Percentiles rank a stretch among this genome's conserved stretches.
Evolutionary conservation across 2,329 filamentous ascomycete genomes (phyloP).

Genomic region (Monilinia laxa): DNA sequence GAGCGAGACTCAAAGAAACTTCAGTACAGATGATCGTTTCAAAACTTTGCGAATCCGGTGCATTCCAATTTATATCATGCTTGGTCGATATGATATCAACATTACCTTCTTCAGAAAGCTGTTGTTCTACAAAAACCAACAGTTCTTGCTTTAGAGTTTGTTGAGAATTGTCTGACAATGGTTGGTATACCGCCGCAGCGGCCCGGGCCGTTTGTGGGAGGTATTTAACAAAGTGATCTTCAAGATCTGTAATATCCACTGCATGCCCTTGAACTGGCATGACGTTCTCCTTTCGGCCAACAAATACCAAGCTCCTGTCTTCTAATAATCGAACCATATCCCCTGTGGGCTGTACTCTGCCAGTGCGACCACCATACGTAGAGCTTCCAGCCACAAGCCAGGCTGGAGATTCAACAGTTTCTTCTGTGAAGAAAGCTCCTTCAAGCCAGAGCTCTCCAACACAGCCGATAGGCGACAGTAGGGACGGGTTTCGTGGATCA

Average conservation of each 20-base stretch:
- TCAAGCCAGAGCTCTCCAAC: constrained; percentile 46
- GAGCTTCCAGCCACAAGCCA: constrained; percentile 47
- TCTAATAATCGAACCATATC: constrained; percentile 56
- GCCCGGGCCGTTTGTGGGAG: constrained; percentile 40
- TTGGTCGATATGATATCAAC: neutral
- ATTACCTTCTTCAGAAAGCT: neutral
- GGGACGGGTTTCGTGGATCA: constrained; percentile 38
- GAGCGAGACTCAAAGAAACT: constrained; percentile 38
- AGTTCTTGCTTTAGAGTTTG: constrained; percentile 14
- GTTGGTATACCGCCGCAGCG: constrained; percentile 33
- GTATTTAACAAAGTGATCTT: constrained; percentile 42
- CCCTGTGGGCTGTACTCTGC: constrained; percentile 52
- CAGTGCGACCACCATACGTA: constrained; percentile 29
- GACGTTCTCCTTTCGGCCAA: constrained; percentile 58
- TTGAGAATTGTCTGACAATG: constrained; percentile 14
- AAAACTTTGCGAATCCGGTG: constrained; percentile 25
- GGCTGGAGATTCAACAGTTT: constrained; percentile 42
- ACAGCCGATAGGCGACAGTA: constrained; percentile 46
- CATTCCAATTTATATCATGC: neutral
- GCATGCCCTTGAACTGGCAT: constrained; percentile 42
- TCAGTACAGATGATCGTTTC: constrained; percentile 31
- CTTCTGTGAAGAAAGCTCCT: constrained; percentile 53
- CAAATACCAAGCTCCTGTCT: constrained; percentile 52
- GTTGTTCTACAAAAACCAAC: constrained; percentile 11
- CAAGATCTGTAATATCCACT: constrained; percentile 44